A percentile compares a stretch with the other conserved stretches of the same genome.
Conservation (phyloP, 1,284 basidiomycete species). For the Boletus semigastroideus region DNA sequence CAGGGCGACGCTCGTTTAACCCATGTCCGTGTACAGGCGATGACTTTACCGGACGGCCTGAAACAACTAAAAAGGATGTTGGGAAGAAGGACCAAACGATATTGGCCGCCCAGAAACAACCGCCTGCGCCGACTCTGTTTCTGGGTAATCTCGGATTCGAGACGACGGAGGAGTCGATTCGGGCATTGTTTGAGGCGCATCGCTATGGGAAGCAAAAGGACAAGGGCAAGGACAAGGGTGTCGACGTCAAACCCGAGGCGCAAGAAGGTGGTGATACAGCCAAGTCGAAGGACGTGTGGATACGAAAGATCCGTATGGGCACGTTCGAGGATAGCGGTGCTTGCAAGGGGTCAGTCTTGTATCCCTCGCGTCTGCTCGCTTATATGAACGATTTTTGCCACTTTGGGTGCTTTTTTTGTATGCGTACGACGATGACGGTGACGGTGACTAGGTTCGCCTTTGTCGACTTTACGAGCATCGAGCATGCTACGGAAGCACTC, state of each 20-base stretch:
- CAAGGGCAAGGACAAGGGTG: slow-evolving; percentile 22
- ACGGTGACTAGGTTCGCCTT: slow-evolving; percentile 80
- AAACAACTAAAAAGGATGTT: slow-evolving; percentile 13
- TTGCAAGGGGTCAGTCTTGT: slow-evolving; percentile 82
- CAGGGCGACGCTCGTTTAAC: slow-evolving; percentile 1
- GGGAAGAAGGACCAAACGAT: slow-evolving; percentile 83
- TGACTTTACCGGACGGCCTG: slow-evolving; percentile 69
- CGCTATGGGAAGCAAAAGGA: slow-evolving; percentile 26
- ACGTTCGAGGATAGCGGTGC: slow-evolving; percentile 93
- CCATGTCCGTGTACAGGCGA: slow-evolving; percentile 47
- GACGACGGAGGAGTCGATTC: slow-evolving; percentile 76
- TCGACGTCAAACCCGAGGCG: slow-evolving; percentile 20
- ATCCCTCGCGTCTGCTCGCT: background rate
- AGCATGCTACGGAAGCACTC: slow-evolving; percentile 81
- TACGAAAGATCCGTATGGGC: slow-evolving; percentile 89
- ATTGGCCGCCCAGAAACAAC: slow-evolving; percentile 78
- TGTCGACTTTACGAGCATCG: slow-evolving; percentile 82
- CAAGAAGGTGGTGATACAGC: background rate
- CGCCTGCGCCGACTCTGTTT: slow-evolving; percentile 82
- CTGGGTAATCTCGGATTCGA: slow-evolving; percentile 88
- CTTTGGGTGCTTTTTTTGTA: background rate
- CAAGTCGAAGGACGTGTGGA: slow-evolving; percentile 54
- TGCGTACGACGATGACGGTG: background rate
- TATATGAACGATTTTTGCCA: slow-evolving; percentile 21
- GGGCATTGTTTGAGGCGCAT: slow-evolving; percentile 70